Evolutionary conservation across 1,139 yeast species (phyloP).

Genomic region (Williopsis jadinii): DNA sequence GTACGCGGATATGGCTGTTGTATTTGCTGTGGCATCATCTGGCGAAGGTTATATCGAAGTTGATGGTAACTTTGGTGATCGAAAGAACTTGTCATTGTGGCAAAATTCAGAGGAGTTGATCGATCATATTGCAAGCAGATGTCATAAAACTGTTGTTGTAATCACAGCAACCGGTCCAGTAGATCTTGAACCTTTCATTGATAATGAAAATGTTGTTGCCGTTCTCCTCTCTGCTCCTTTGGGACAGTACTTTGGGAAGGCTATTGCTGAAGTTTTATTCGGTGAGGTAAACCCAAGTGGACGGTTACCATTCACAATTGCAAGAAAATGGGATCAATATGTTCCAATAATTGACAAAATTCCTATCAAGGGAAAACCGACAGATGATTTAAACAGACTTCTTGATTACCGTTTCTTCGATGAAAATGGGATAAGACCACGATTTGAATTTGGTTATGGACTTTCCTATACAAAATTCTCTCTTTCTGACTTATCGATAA

Average conservation of each 20-base stretch:
- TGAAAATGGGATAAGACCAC: conserved; percentile 46
- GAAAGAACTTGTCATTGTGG: conserved; percentile 52
- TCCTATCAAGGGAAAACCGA: conserved; percentile 35
- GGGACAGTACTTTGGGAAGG: conserved; percentile 48
- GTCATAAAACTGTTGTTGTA: conserved; percentile 49
- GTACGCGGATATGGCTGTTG: conserved; percentile 44
- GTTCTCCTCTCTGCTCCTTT: conserved; percentile 50
- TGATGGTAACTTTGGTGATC: conserved; percentile 55
- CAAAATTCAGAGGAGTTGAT: conserved; percentile 54
- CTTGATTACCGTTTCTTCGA: conserved; percentile 54
- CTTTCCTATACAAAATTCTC: conserved; percentile 47
- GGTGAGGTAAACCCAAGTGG: conserved; percentile 61
- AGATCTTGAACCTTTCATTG: conserved; percentile 52
- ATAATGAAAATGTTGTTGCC: conserved; percentile 49
- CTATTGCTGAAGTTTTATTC: conserved; percentile 43
- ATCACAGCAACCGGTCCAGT: conserved; percentile 56
- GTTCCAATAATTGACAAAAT: conserved; percentile 40
- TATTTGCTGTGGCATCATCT: conserved; percentile 44
- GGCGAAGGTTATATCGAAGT: conserved; percentile 57
- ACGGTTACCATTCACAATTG: conserved; percentile 55
- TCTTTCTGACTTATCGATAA: conserved; percentile 33
- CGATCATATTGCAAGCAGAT: conserved; percentile 37
- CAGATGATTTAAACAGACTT: conserved; percentile 40
- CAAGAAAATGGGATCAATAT: conserved; percentile 47
- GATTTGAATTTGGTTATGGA: conserved; percentile 59